Evolutionary conservation across 176 grass and related monocot genomes (phyloP).

Genomic region (Poa pratensis): DNA sequence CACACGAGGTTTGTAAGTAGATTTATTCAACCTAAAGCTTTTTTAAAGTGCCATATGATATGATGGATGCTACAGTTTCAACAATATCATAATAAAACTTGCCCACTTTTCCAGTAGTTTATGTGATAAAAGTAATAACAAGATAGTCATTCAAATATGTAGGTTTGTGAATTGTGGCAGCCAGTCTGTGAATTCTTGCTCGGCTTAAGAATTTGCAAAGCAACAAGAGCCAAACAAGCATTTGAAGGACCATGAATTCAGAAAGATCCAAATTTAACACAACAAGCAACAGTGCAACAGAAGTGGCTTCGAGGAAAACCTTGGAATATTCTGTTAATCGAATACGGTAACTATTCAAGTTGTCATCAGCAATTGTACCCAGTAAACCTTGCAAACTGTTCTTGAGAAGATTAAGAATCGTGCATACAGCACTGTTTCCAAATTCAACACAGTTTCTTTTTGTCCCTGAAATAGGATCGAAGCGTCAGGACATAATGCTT

Average conservation of each 20-base stretch:
- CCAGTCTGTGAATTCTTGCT: background rate
- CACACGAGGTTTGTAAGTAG: background rate
- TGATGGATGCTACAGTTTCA: background rate
- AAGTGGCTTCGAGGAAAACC: conserved; percentile 45
- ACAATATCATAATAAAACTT: background rate
- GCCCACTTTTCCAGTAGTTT: background rate
- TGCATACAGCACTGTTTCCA: conserved; percentile 31
- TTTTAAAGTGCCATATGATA: background rate
- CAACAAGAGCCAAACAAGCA: conserved; percentile 1
- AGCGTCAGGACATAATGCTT: background rate
- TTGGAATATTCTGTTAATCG: conserved; percentile 65
- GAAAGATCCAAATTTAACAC: conserved; percentile 10
- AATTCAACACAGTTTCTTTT: conserved; percentile 47
- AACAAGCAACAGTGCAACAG: conserved; percentile 17
- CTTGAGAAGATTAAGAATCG: conserved; percentile 57
- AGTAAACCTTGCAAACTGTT: conserved; percentile 46
- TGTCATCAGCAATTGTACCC: conserved; percentile 39
- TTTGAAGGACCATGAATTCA: conserved; percentile 4
- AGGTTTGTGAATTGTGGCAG: conserved; percentile 15
- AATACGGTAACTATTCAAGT: conserved; percentile 53
- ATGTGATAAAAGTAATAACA: conserved; percentile 7
- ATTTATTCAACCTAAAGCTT: conserved; percentile 19
- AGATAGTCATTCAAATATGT: conserved; percentile 18
- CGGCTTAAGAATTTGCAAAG: background rate
- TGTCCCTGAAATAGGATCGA: conserved; percentile 43